These are phyloP conservation scores for Dothideomycetes sp. DNA, from an alignment of 2,329 filamentous ascomycete species.

Conservation along the genomic window DNA sequence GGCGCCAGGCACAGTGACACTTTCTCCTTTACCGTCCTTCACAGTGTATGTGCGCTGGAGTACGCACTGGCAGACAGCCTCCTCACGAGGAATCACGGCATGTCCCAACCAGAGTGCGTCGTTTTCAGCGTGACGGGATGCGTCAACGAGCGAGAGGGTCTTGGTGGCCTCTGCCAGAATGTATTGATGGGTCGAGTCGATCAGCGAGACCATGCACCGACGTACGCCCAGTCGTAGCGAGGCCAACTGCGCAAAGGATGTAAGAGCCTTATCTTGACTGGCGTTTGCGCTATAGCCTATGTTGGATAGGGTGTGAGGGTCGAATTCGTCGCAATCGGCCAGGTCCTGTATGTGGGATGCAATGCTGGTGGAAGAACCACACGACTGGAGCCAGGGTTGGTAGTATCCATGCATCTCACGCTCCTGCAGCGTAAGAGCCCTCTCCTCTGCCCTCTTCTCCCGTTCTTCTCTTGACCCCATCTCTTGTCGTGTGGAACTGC, in stretches of 20 bases:
- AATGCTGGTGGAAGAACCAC: constrained; percentile 20
- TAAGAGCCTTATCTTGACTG: constrained; percentile 27
- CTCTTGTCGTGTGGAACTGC: too few relatives aligned
- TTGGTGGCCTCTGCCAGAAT: constrained; percentile 42
- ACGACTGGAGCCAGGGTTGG: constrained; percentile 22
- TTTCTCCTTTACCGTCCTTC: neutral
- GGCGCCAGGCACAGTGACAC: constrained; percentile 1
- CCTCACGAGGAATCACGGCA: constrained; percentile 25
- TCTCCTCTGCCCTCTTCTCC: constrained; percentile 4
- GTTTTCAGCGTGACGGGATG: constrained; percentile 24
- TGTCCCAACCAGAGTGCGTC: constrained; percentile 29
- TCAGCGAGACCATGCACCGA: constrained; percentile 34
- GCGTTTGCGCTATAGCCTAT: constrained; percentile 20
- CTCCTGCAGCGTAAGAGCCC: constrained; percentile 15
- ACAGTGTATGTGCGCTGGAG: constrained; percentile 8
- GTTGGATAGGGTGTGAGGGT: constrained; percentile 16
- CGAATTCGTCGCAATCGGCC: constrained; percentile 3
- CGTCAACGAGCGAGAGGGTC: constrained; percentile 32
- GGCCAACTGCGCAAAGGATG: constrained; percentile 28
- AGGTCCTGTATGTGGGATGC: constrained; percentile 15
- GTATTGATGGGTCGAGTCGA: constrained; percentile 41
- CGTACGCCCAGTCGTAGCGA: constrained; percentile 28
- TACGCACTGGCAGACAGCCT: constrained; percentile 22
- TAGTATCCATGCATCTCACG: constrained; percentile 18
- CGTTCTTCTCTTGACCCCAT: neutral